These are phyloP conservation scores for Xerocomus potaroensis DNA, from an alignment of 768 basidiomycete genomes.

Conservation along the genomic window DNA sequence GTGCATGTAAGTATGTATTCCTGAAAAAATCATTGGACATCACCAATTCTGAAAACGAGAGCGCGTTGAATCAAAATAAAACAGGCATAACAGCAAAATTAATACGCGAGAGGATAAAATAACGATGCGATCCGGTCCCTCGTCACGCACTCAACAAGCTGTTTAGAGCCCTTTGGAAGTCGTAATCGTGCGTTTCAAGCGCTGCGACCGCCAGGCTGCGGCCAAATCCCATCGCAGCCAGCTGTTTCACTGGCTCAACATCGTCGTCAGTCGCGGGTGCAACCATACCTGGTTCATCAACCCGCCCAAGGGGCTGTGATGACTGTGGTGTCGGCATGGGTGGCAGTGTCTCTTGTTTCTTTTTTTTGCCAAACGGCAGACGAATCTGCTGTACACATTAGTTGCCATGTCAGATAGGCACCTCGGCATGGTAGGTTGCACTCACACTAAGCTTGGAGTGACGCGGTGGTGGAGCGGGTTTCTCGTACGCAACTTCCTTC, in stretches of 20 bases:
- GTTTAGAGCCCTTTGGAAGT: slow-evolving; percentile 75
- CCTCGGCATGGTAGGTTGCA: slow-evolving; percentile 13
- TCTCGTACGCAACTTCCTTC: slow-evolving; percentile 47
- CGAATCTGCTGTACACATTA: slow-evolving; percentile 46
- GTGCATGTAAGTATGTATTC: slow-evolving; percentile 30
- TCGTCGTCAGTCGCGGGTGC: slow-evolving; percentile 67
- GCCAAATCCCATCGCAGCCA: slow-evolving; percentile 89
- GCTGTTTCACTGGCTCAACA: slow-evolving; percentile 69
- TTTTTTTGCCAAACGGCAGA: slow-evolving; percentile 73
- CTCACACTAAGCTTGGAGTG: slow-evolving; percentile 78
- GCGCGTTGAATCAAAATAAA: slow-evolving; percentile 2
- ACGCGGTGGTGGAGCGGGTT: slow-evolving; percentile 49
- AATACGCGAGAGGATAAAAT: slow-evolving; percentile 22
- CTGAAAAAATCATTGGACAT: slow-evolving; percentile 14
- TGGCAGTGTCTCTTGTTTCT: slow-evolving; percentile 55
- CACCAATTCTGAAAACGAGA: slow-evolving; percentile 19
- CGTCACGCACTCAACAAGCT: slow-evolving; percentile 49
- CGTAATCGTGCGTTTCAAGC: slow-evolving; percentile 80
- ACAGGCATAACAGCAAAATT: slow-evolving; percentile 3
- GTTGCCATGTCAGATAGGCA: slow-evolving; percentile 3
- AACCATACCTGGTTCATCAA: slow-evolving; percentile 37
- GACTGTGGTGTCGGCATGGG: slow-evolving; percentile 35
- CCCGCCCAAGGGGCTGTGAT: slow-evolving; percentile 38
- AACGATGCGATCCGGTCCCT: slow-evolving; percentile 8
- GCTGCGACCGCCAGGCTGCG: slow-evolving; percentile 78